Evolutionary conservation across 2,329 filamentous ascomycete species (phyloP), one percentile per base, ranked within the genome.

Genomic region (Pestalotiopsis sp.): DNA sequence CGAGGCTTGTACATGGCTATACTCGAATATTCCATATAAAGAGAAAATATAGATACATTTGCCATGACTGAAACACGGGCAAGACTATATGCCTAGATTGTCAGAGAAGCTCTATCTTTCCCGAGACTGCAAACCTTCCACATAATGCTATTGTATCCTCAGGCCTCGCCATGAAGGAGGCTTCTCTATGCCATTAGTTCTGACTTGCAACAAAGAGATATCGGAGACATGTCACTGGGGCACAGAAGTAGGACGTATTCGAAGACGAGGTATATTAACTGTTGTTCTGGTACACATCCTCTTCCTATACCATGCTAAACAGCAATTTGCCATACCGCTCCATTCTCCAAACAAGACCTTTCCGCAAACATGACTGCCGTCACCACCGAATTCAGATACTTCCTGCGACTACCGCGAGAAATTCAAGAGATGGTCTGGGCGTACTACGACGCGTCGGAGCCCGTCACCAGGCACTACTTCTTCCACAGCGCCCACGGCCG

Each of bases 381-480:
- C 3, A n/a, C 23, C 23, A n/a, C 60, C 5, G 60, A 63, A n/a
- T 69, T 69, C 49, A 58, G 36, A 27, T 31, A 25, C 27, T 69
- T 69, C 39, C 12, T n/a, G 20, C 3, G 27, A 25, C 64, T 69
- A 3, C 68, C 68, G 14, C 25, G 25, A 12, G 68, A 69, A 31
- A 4, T 69, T 14, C 68, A 66, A 20, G 13, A 23, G 14, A 66
- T 66, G 64, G 20, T 68, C 62, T 68, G 67, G 67, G 38, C 2
- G 36, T 57, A 45, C 41, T 68, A 39, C 27, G 45, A 64, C 23
- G 17, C 2, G 6, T 25, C 25, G 17, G 31, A 58, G 38, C 62
- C 65, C 49, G n/a, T 38, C 4, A 63, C 60, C 39, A 60, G 60
- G 3, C 57, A 67, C 38, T 68, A 68, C 61, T 38, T 69, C 38